A percentile compares a stretch with the other conserved stretches of the same genome.
phyloP scores from a whole-genome alignment of 129 eudicot genomes.

The Arctium lappa region DNA sequence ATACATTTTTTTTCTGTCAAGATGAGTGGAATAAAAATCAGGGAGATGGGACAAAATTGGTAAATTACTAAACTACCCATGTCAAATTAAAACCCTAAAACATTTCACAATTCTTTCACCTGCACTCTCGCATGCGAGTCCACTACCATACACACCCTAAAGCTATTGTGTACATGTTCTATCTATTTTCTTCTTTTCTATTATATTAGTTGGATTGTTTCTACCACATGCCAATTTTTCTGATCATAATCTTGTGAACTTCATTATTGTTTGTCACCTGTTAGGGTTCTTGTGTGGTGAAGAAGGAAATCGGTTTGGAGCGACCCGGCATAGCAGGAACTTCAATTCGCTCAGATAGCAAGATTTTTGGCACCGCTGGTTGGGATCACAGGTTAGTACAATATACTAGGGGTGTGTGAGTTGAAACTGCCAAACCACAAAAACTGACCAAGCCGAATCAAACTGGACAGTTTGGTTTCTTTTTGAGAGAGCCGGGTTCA shows the following conservation, averaged over 20 bases:
- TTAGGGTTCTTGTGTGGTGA: conserved; percentile 68
- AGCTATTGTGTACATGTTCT: not conserved
- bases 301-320: conserved; percentile 81
- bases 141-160: not conserved
- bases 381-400: conserved; percentile 80
- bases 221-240: not conserved
- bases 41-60: not conserved
- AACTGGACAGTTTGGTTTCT: not conserved
- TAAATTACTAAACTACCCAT: not conserved
- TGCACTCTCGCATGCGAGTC: not conserved
- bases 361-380: conserved; percentile 81
- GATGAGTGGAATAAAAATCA: too few species aligned
- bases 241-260: not conserved
- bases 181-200: not conserved
- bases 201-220: not conserved
- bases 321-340: conserved; percentile 77
- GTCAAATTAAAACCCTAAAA: not conserved
- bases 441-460: not conserved
- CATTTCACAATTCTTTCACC: not conserved
- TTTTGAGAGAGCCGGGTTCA: not conserved
- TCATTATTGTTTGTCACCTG: conserved; percentile 3
- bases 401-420: not conserved
- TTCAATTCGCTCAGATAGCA: conserved; percentile 70
- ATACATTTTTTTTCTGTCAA: too few species aligned
- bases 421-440: not conserved